A percentile compares a stretch with the other conserved stretches of the same genome.
Evolutionary conservation across 441 rosid species (phyloP).

Genomic region (Gossypium gossypioides): DNA sequence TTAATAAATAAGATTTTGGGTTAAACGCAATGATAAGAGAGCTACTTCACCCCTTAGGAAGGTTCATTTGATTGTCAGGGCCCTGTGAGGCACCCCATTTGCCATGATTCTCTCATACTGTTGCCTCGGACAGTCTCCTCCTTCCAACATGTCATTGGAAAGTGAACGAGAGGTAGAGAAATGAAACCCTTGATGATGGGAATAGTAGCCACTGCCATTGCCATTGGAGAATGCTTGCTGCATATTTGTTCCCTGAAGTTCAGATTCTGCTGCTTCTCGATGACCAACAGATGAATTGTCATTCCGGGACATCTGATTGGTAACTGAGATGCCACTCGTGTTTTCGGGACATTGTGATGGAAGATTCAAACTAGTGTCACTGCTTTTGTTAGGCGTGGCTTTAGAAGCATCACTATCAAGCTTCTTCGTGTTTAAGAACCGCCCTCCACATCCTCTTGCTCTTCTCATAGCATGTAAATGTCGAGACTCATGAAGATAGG

Average conservation of each 20-base stretch:
- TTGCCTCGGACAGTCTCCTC: conserved; percentile 5
- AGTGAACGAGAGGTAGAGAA: conserved; percentile 5
- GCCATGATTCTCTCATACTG: conserved; percentile 22
- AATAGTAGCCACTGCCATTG: conserved; percentile 7
- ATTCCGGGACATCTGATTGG: conserved; percentile 1
- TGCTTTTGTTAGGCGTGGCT: neutral
- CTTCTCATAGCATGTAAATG: conserved; percentile 24
- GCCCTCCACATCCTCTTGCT: conserved; percentile 42
- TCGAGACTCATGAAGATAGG: conserved; percentile 35
- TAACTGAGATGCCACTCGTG: conserved; percentile 1
- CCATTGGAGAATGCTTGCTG: conserved; percentile 12
- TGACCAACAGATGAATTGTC: conserved; percentile 11
- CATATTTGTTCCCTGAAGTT: neutral
- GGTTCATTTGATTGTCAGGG: conserved; percentile 23
- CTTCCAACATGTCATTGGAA: conserved; percentile 17
- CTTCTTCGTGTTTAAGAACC: conserved; percentile 32
- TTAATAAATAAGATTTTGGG: neutral
- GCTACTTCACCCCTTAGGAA: neutral
- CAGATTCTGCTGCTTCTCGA: neutral
- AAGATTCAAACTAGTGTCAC: conserved; percentile 8
- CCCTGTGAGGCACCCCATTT: conserved; percentile 19
- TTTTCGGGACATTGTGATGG: neutral
- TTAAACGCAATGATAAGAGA: neutral
- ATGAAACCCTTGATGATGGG: conserved; percentile 15
- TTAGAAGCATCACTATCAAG: conserved; percentile 12